phyloP scores from a whole-genome alignment of 2,329 filamentous ascomycete genomes.

The Phyllosticta ampelicida region DNA sequence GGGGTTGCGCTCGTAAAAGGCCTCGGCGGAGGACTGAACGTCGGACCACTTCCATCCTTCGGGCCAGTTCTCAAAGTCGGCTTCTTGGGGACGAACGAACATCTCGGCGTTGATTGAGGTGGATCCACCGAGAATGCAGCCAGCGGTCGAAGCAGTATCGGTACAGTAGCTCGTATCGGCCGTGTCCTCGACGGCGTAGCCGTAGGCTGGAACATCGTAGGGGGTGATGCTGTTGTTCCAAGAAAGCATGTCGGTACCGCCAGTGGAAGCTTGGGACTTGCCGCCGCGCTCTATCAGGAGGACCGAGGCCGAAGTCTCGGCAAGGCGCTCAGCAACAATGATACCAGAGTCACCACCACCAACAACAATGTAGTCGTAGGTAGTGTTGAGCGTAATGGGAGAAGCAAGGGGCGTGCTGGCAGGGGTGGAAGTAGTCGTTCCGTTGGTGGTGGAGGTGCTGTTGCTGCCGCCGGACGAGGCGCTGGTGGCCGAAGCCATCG shows the following conservation, averaged over 20 bases:
- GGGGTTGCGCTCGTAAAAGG: constrained; percentile 17
- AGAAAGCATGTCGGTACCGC: constrained; percentile 20
- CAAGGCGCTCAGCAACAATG: constrained; percentile 26
- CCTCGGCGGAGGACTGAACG: constrained; percentile 14
- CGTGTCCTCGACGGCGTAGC: constrained; percentile 18
- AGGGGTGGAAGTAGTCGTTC: constrained; percentile 9
- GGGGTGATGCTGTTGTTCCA: constrained; percentile 28
- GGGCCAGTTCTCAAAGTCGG: constrained; percentile 22
- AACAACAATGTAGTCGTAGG: constrained; percentile 32
- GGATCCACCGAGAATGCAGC: constrained; percentile 30
- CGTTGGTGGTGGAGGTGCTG: constrained; percentile 15
- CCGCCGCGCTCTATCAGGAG: constrained; percentile 30
- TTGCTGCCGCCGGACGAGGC: constrained; percentile 17
- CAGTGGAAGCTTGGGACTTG: constrained; percentile 24
- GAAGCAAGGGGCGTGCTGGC: constrained; percentile 4
- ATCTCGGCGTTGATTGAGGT: constrained; percentile 26
- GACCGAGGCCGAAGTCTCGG: constrained; percentile 28
- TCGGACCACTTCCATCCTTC: constrained; percentile 16
- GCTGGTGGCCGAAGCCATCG: constrained; percentile 18
- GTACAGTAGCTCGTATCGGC: constrained; percentile 23
- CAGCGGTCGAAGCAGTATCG: constrained; percentile 27
- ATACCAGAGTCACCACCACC: constrained; percentile 30
- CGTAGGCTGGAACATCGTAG: constrained; percentile 28
- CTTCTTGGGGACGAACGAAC: constrained; percentile 23
- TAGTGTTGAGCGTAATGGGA: constrained; percentile 17